Evolutionary conservation across 1,284 basidiomycete genomes (phyloP).

Genomic region (Ganoderma leucocontextum): DNA sequence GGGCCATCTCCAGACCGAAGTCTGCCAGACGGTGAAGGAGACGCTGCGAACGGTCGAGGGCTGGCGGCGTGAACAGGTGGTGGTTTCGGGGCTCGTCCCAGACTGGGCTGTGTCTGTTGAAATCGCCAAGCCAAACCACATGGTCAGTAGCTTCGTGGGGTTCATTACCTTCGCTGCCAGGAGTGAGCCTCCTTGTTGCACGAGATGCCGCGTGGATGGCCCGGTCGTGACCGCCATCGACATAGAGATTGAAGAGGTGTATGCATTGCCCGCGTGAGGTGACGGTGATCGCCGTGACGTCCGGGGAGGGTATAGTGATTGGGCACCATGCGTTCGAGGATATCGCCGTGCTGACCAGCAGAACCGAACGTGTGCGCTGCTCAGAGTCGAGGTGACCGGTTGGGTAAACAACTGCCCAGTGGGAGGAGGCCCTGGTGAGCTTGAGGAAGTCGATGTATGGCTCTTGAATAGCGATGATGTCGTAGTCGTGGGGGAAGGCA

Average conservation of each 20-base stretch:
- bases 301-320: constrained; percentile 34
- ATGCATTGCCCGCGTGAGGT: constrained; percentile 19
- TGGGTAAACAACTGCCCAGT: constrained; percentile 44
- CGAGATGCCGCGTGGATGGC: constrained; percentile 29
- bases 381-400: constrained; percentile 22
- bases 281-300: constrained; percentile 43
- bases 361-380: constrained; percentile 34
- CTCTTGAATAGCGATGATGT: constrained; percentile 46
- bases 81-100: constrained; percentile 52
- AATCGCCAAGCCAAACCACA: constrained; percentile 52
- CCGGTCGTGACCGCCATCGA: constrained; percentile 38
- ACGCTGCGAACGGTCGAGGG: constrained; percentile 28
- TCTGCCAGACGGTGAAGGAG: constrained; percentile 35
- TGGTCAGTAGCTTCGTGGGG: constrained; percentile 23
- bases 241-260: constrained; percentile 48
- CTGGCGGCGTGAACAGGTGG: constrained; percentile 44
- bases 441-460: constrained; percentile 39
- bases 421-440: constrained; percentile 26
- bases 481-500: constrained; percentile 30
- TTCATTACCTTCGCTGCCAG: no score
- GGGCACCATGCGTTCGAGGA: constrained; percentile 38
- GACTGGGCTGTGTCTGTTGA: constrained; percentile 57
- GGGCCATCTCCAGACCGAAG: constrained; percentile 37
- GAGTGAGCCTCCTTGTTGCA: background rate
- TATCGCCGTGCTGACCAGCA: constrained; percentile 41